phyloP scores from a whole-genome alignment of 306 rosid species.

The Citrullus mucosospermus region DNA sequence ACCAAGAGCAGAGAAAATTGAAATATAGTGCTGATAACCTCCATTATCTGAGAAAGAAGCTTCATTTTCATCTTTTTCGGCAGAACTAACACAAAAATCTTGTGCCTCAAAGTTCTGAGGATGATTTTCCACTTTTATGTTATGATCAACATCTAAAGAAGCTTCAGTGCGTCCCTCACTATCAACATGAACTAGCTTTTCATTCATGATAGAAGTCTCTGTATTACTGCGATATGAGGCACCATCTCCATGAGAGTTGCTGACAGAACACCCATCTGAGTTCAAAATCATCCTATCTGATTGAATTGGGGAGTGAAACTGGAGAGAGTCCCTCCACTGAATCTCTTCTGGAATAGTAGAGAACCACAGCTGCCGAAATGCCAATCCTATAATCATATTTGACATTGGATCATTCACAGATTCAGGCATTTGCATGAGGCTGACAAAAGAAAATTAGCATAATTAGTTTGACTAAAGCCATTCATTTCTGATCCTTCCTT shows the following conservation, averaged over 20 bases:
- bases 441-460: slow-evolving; percentile 16
- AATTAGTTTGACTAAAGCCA: background rate
- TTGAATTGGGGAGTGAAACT: slow-evolving; percentile 19
- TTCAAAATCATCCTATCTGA: slow-evolving; percentile 14
- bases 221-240: slow-evolving; percentile 25
- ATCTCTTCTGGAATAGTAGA: slow-evolving; percentile 49
- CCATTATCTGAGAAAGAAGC: slow-evolving; percentile 12
- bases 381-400: slow-evolving; percentile 50
- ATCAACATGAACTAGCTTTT: slow-evolving; percentile 13
- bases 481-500: background rate
- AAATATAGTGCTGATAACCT: slow-evolving; percentile 22
- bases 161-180: slow-evolving; percentile 6
- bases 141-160: slow-evolving; percentile 21
- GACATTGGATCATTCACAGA: slow-evolving; percentile 34
- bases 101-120: slow-evolving; percentile 24
- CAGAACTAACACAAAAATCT: slow-evolving; percentile 35
- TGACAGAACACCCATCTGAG: slow-evolving; percentile 28
- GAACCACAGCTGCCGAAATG: slow-evolving; percentile 57
- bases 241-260: slow-evolving; percentile 32
- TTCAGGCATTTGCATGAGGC: slow-evolving; percentile 41
- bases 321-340: slow-evolving; percentile 39
- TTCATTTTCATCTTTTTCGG: slow-evolving; percentile 28
- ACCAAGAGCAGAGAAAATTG: slow-evolving; percentile 41
- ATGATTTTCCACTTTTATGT: slow-evolving; percentile 18
- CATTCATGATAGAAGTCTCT: slow-evolving; percentile 49